A percentile compares a stretch with the other conserved stretches of the same genome.
phyloP scores from a whole-genome alignment of 108 stramenopile genomes.

The Fistulifera solaris region DNA sequence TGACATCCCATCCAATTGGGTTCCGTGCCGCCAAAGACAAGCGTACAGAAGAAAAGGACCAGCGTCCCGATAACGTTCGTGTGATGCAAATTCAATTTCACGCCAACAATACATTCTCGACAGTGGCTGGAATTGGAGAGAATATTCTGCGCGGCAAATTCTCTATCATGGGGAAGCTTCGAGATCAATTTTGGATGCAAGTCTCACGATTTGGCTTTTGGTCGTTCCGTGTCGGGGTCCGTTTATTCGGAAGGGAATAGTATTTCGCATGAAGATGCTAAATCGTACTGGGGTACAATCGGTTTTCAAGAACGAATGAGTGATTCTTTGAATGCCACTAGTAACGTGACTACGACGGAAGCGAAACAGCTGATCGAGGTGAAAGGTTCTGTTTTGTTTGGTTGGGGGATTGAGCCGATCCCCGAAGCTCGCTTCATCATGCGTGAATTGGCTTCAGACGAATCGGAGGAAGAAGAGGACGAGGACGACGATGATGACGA shows the following conservation, averaged over 20 bases:
- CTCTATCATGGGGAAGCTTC: slow-evolving; percentile 55
- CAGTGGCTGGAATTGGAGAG: slow-evolving; percentile 55
- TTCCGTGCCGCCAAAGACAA: slow-evolving; percentile 35
- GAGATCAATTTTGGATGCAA: slow-evolving; percentile 81
- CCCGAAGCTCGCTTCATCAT: slow-evolving; percentile 66
- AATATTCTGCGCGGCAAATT: slow-evolving; percentile 67
- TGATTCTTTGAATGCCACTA: background rate
- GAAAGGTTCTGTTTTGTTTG: slow-evolving; percentile 55
- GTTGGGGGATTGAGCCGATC: slow-evolving; percentile 61
- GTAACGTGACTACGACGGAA: slow-evolving; percentile 18
- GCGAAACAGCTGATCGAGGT: slow-evolving; percentile 29
- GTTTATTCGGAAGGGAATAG: slow-evolving; percentile 62
- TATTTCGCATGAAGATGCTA: slow-evolving; percentile 61
- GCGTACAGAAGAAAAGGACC: slow-evolving; percentile 35
- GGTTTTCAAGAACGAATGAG: slow-evolving; percentile 18
- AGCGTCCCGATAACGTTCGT: slow-evolving; percentile 32
- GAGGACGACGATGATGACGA: slow-evolving; percentile 41
- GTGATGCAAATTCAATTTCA: slow-evolving; percentile 63
- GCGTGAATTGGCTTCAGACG: slow-evolving; percentile 45
- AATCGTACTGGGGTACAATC: slow-evolving; percentile 70
- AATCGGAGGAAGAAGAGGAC: slow-evolving; percentile 44
- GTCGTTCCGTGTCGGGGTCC: slow-evolving; percentile 65
- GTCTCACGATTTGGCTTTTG: slow-evolving; percentile 76
- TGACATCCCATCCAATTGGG: slow-evolving; percentile 54
- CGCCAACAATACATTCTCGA: slow-evolving; percentile 69